Base-by-base conservation (phyloP, 1,284 basidiomycete species). In the Coniferiporia weirii region DNA sequence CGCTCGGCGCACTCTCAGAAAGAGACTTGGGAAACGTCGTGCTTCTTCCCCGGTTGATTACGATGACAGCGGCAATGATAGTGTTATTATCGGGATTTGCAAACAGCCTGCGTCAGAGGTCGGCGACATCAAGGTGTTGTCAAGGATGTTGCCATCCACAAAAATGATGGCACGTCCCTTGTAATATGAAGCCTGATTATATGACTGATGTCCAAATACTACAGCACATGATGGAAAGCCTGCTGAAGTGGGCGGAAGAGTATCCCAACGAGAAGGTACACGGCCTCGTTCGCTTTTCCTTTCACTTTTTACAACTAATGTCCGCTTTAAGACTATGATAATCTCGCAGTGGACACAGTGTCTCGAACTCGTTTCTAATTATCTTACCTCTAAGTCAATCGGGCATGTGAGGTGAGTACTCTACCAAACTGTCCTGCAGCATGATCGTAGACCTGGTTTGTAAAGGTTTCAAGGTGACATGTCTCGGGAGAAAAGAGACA, bases 261-360 rank as follows among this genome's bases (percentile, higher is more conserved):
- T 67, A 74, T 56, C 82, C 81, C 5, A 77, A 82, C 15, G 83
- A 87, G 66, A 87, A 85, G 76, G 82, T 81, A 47, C 27, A 27
- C 27, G 27, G 27, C 27, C 3, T 38, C n/a, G 17, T 46, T 40
- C 56, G 44, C 36, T 38, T 48, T 27, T 43, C 50, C 46, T 47
- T 57, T 34, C 40, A 22, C 49, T 57, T 53, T 57, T 59, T 32
- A 32, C 50, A 43, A 46, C 43, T 54, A 46, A 58, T 47, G 17
- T 8, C 35, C 19, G 7, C 20, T 40, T 47, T 8, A 59, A 84
- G 80, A 76, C 75, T 36, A 68, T 85, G 53, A 69, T 87, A 57
- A 73, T 86, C 40, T 84, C 81, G 0, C 83, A 85, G 65, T 87
- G 83, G 83, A 84, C 82, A 1, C 68, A 72, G 12, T 83, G 80